A percentile compares a stretch with the other conserved stretches of the same genome.
Conservation (phyloP, 2,329 filamentous ascomycete genomes). For the Arachnomyces sp. region DNA sequence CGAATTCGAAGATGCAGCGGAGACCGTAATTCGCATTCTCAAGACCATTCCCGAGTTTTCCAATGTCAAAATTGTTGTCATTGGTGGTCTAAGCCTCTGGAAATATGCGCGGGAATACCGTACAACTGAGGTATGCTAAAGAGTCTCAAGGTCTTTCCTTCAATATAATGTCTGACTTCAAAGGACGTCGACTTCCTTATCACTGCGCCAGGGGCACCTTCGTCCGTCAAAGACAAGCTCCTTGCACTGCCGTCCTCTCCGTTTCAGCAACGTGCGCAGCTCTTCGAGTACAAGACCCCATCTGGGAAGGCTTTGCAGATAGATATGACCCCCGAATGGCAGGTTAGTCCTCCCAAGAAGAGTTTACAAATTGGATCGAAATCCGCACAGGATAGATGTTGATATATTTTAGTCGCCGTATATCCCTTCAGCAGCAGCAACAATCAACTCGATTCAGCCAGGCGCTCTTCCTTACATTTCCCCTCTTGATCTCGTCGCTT, state of each 20-base stretch:
- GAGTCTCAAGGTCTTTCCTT: background rate
- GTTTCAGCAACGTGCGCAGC: conserved; percentile 4
- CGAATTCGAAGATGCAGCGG: conserved; percentile 7
- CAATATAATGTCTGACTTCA: background rate
- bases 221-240: conserved; percentile 4
- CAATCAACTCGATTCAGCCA: background rate
- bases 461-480: conserved; percentile 6
- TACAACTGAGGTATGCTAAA: conserved; percentile 3
- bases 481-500: conserved; percentile 4
- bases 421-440: conserved; percentile 2
- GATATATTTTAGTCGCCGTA: conserved; percentile 2
- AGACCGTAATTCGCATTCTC: conserved; percentile 4
- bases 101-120: conserved; percentile 4
- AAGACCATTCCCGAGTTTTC: conserved; percentile 4
- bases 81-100: conserved; percentile 5
- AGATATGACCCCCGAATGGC: conserved; percentile 7
- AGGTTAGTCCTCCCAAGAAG: conserved; percentile 1
- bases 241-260: conserved; percentile 4
- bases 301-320: conserved; percentile 4
- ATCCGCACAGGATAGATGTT: no score
- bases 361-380: no score
- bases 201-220: conserved; percentile 4
- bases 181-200: conserved; percentile 9
- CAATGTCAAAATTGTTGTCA: conserved; percentile 6
- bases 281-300: conserved; percentile 4